These are phyloP conservation scores for Balakata baccata DNA, from an alignment of 345 rosid species.

Conservation along the genomic window DNA sequence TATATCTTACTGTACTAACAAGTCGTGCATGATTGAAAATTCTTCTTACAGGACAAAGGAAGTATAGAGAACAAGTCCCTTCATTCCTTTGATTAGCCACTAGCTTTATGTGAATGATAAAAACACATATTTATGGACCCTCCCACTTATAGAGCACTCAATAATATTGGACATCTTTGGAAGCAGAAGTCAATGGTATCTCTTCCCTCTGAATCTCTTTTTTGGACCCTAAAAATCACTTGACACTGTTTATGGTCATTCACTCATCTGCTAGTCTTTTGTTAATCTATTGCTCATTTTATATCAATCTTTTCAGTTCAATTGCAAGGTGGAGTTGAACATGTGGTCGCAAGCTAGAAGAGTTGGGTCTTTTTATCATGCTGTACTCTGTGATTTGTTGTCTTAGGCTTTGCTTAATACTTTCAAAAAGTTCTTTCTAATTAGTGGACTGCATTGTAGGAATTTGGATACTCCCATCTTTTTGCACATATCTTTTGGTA, in stretches of 20 bases:
- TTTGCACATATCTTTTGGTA: constrained; percentile 10
- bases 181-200: constrained; percentile 44
- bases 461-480: constrained; percentile 6
- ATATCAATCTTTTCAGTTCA: constrained; percentile 20
- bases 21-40: constrained; percentile 47
- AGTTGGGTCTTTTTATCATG: constrained; percentile 21
- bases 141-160: constrained; percentile 56
- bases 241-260: constrained; percentile 28
- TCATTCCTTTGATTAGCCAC: constrained; percentile 40
- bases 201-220: constrained; percentile 36
- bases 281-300: constrained; percentile 11
- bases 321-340: constrained; percentile 27
- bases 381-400: constrained; percentile 15
- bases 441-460: constrained; percentile 16
- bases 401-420: constrained; percentile 10
- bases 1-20: constrained; percentile 34
- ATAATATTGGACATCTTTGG: constrained; percentile 30
- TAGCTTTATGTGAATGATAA: constrained; percentile 42
- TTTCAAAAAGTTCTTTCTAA: constrained; percentile 15
- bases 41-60: constrained; percentile 33
- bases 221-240: constrained; percentile 38
- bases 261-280: constrained; percentile 22
- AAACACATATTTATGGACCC: constrained; percentile 37
- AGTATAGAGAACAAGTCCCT: constrained; percentile 30
- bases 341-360: constrained; percentile 12